A percentile compares a stretch with the other conserved stretches of the same genome.
These are phyloP conservation scores for Colletotrichum eremochloae DNA, from an alignment of 2,329 filamentous ascomycete genomes.

Conservation along the genomic window DNA sequence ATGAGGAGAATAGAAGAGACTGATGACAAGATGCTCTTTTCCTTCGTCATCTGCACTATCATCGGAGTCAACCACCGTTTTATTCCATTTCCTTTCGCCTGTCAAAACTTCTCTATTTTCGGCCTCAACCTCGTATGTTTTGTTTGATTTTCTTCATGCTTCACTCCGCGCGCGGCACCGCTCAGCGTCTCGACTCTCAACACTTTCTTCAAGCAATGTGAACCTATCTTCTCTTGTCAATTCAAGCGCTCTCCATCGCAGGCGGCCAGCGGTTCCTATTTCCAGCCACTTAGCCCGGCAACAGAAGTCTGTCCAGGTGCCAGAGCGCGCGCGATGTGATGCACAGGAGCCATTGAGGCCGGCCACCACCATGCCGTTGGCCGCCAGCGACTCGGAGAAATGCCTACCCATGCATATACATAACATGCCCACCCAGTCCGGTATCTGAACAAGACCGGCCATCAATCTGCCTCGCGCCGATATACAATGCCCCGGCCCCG, in stretches of 20 bases:
- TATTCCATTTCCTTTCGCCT: neutral
- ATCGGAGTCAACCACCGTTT: constrained; percentile 13
- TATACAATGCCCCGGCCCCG: constrained; percentile 14
- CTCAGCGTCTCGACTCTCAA: constrained; percentile 38
- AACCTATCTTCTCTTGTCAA: constrained; percentile 31
- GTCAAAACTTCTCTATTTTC: constrained; percentile 20
- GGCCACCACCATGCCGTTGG: constrained; percentile 21
- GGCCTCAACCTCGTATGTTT: constrained; percentile 4
- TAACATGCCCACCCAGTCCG: constrained; percentile 2
- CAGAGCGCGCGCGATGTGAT: constrained; percentile 42
- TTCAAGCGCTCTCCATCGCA: constrained; percentile 33
- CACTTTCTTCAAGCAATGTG: constrained; percentile 18
- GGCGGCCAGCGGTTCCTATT: constrained; percentile 11
- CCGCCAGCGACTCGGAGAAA: constrained; percentile 31
- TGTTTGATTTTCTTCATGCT: constrained; percentile 16
- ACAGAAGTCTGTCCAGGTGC: constrained; percentile 5
- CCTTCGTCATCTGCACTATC: neutral
- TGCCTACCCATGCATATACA: constrained; percentile 25
- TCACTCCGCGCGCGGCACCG: constrained; percentile 41
- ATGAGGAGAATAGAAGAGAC: neutral
- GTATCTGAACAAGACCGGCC: neutral
- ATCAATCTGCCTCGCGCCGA: constrained; percentile 22
- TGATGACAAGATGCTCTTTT: constrained; percentile 11
- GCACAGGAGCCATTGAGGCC: constrained; percentile 28
- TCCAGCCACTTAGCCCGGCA: constrained; percentile 23